Conservation (phyloP, 495 filamentous ascomycete species). For the Pyronema domesticum region DNA sequence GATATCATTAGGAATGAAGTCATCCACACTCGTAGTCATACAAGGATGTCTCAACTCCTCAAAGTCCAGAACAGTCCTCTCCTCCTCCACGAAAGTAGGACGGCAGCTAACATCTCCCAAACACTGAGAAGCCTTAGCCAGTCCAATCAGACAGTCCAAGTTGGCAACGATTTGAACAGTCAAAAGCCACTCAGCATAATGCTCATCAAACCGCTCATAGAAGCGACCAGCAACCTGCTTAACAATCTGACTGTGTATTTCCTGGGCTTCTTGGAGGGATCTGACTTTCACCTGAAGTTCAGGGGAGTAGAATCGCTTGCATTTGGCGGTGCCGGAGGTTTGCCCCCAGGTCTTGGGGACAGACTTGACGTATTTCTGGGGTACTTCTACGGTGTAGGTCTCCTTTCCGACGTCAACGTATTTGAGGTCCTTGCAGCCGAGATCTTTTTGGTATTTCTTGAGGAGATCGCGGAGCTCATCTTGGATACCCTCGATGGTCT, state of each 20-base stretch:
- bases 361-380: slow-evolving; percentile 52
- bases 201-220: slow-evolving; percentile 69
- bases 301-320: slow-evolving; percentile 88
- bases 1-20: slow-evolving; percentile 96
- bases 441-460: slow-evolving; percentile 46
- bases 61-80: slow-evolving; percentile 75
- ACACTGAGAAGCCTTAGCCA: slow-evolving; percentile 69
- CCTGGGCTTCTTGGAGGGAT: slow-evolving; percentile 78
- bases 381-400: slow-evolving; percentile 87
- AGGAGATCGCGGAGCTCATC: slow-evolving; percentile 52
- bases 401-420: slow-evolving; percentile 91
- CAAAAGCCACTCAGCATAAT: slow-evolving; percentile 74
- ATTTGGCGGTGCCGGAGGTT: slow-evolving; percentile 72
- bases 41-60: slow-evolving; percentile 87
- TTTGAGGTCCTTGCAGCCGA: slow-evolving; percentile 48
- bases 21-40: slow-evolving; percentile 43
- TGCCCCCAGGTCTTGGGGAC: slow-evolving; percentile 82
- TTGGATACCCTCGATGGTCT: slow-evolving; percentile 52
- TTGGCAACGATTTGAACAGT: slow-evolving; percentile 76
- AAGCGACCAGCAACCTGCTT: slow-evolving; percentile 73
- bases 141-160: slow-evolving; percentile 83
- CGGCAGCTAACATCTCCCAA: slow-evolving; percentile 79
- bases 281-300: slow-evolving; percentile 67
- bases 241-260: slow-evolving; percentile 81
- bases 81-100: slow-evolving; percentile 59